Evolutionary conservation across 352 stramenopile genomes (phyloP).

Genomic region (Pythium phragmiticola): DNA sequence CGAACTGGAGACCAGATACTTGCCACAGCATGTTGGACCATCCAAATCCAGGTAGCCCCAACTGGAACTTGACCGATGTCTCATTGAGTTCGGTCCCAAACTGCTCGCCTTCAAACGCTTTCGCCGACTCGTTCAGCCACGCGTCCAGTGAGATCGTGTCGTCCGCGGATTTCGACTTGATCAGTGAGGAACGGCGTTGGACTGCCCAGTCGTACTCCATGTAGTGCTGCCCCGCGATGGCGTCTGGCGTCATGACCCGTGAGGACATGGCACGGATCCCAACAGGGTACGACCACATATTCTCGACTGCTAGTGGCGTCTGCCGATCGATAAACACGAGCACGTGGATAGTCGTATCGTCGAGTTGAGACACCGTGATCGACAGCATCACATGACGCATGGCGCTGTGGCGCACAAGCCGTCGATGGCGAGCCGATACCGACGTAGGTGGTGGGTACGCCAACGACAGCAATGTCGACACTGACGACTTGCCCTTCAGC

Average conservation of each 20-base stretch:
- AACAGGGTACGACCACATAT: constrained; percentile 53
- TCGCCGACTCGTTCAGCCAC: constrained; percentile 40
- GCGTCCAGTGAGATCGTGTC: constrained; percentile 3
- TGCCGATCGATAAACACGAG: constrained; percentile 72
- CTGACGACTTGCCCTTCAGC: constrained; percentile 1
- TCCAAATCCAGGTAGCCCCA: constrained; percentile 52
- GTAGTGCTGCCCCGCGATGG: constrained; percentile 48
- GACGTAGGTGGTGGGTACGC: constrained; percentile 49
- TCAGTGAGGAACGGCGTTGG: constrained; percentile 26
- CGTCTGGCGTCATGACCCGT: constrained; percentile 42
- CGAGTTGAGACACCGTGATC: constrained; percentile 54
- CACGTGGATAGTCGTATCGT: constrained; percentile 49
- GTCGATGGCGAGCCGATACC: constrained; percentile 43
- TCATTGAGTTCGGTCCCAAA: neutral
- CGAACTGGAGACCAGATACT: constrained; percentile 82
- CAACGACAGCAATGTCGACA: neutral
- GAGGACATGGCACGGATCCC: constrained; percentile 50
- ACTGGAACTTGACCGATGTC: constrained; percentile 51
- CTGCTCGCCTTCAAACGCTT: constrained; percentile 5
- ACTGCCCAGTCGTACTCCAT: constrained; percentile 79
- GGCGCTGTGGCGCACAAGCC: constrained; percentile 51
- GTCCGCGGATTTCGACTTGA: neutral
- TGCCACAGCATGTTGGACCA: constrained; percentile 85
- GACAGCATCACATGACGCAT: constrained; percentile 68
- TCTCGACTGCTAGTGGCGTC: constrained; percentile 61